Evolutionary conservation across 768 basidiomycete genomes (phyloP).

Genomic region (Boletales sp.): DNA sequence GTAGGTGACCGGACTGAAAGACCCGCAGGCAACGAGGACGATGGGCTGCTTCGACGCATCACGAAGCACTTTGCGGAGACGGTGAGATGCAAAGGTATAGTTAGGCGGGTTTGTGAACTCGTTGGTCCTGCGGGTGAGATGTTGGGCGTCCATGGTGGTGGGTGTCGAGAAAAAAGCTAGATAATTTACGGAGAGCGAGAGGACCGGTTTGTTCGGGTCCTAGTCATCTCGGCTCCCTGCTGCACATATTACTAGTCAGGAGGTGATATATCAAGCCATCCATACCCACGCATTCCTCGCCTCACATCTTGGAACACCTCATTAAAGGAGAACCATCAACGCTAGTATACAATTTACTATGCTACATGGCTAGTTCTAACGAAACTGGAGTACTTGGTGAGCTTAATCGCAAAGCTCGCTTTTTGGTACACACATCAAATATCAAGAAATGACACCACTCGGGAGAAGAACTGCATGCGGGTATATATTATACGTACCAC

Average conservation of each 20-base stretch:
- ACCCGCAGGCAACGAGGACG: slow-evolving; percentile 94
- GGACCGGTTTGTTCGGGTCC: too few relatives aligned
- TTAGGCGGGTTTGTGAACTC: slow-evolving; percentile 60
- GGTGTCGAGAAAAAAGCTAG: not conserved
- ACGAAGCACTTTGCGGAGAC: slow-evolving; percentile 54
- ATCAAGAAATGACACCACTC: too few relatives aligned
- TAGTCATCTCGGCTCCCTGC: not conserved
- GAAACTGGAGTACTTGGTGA: not conserved
- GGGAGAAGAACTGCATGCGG: slow-evolving; percentile 2
- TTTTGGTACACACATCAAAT: too few relatives aligned
- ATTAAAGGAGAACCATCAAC: not conserved
- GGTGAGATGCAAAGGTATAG: slow-evolving; percentile 66
- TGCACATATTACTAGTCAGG: not conserved
- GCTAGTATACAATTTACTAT: slow-evolving; percentile 21
- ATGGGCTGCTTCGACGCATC: slow-evolving; percentile 75
- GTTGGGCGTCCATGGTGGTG: slow-evolving; percentile 25
- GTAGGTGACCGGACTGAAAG: slow-evolving; percentile 97
- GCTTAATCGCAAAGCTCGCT: slow-evolving; percentile 9
- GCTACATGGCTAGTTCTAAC: slow-evolving; percentile 21
- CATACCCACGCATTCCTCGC: slow-evolving; percentile 17
- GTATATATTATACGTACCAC: slow-evolving; percentile 15
- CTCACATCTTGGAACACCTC: not conserved
- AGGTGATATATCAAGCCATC: slow-evolving; percentile 6
- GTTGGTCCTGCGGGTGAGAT: slow-evolving; percentile 17
- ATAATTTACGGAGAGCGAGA: not conserved